phyloP scores from a whole-genome alignment of 2,329 filamentous ascomycete species.

The Fulvia fulva region DNA sequence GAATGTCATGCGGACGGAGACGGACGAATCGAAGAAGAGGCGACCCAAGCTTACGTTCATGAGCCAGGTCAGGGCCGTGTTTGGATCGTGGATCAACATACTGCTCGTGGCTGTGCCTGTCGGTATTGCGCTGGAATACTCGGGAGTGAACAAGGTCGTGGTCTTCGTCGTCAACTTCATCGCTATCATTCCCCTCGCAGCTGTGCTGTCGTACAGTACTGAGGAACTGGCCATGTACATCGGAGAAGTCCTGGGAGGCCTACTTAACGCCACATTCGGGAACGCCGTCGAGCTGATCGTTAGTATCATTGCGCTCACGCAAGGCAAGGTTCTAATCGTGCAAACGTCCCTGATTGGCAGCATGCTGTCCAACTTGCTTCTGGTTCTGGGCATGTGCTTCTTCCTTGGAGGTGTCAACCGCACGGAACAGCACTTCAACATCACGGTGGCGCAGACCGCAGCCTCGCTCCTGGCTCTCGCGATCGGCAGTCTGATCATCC shows the following conservation, averaged over 20 bases:
- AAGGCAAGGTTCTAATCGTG: slow-evolving; percentile 75
- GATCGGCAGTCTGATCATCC: slow-evolving; percentile 79
- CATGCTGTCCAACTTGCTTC: slow-evolving; percentile 83
- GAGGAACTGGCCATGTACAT: slow-evolving; percentile 77
- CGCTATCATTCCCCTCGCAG: slow-evolving; percentile 85
- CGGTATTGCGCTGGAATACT: slow-evolving; percentile 69
- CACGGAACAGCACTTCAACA: slow-evolving; percentile 83
- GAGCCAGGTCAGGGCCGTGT: slow-evolving; percentile 65
- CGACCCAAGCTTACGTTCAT: slow-evolving; percentile 28
- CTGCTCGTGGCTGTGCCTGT: slow-evolving; percentile 73
- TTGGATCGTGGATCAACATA: slow-evolving; percentile 84
- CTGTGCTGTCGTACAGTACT: slow-evolving; percentile 80
- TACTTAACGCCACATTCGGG: slow-evolving; percentile 89
- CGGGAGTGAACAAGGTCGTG: slow-evolving; percentile 55
- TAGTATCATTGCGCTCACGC: slow-evolving; percentile 73
- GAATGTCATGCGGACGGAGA: slow-evolving; percentile 10
- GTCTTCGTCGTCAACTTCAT: slow-evolving; percentile 86
- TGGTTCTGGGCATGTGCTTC: slow-evolving; percentile 90
- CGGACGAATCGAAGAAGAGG: slow-evolving; percentile 23
- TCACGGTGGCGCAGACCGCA: slow-evolving; percentile 85
- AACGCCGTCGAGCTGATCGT: slow-evolving; percentile 52
- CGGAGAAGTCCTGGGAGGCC: slow-evolving; percentile 80
- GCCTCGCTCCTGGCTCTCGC: slow-evolving; percentile 75
- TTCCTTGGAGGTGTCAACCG: slow-evolving; percentile 80
- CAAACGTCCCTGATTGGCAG: slow-evolving; percentile 89